A percentile compares a stretch with the other conserved stretches of the same genome.
Conservation (phyloP, 2,329 filamentous ascomycete species). For the Calonectria pseudoturangicola region DNA sequence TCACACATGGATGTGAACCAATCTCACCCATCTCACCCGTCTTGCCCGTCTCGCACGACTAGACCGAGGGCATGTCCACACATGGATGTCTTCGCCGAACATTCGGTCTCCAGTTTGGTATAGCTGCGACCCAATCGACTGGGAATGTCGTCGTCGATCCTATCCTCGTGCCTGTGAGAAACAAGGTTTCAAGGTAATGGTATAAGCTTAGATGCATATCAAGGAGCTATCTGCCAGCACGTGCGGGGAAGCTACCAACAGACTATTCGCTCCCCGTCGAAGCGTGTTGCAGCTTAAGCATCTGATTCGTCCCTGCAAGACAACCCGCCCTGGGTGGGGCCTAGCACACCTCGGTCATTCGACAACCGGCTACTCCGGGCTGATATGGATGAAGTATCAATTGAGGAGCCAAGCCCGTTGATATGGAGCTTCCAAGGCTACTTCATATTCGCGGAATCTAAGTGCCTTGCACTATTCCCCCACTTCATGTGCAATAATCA, state of each 20-base stretch:
- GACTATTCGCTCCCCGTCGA: conserved; percentile 36
- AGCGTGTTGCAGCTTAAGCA: conserved; percentile 47
- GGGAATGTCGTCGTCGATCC: conserved; percentile 46
- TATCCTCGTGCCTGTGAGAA: conserved; percentile 38
- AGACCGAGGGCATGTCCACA: conserved; percentile 33
- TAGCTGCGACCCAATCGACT: conserved; percentile 40
- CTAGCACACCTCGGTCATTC: conserved; percentile 32
- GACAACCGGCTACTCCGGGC: conserved; percentile 15
- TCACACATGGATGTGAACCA: conserved; percentile 39
- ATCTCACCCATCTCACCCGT: conserved; percentile 26
- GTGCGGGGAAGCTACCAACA: conserved; percentile 47
- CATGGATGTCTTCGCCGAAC: conserved; percentile 34
- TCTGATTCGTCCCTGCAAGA: conserved; percentile 50
- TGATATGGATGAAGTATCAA: conserved; percentile 25
- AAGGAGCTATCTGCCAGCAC: conserved; percentile 44
- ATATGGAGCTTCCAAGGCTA: conserved; percentile 1
- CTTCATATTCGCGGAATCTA: conserved; percentile 1
- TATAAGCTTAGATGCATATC: conserved; percentile 36
- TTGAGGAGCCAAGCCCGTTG: conserved; percentile 26
- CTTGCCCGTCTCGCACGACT: not conserved
- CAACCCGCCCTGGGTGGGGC: conserved; percentile 35
- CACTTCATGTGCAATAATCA: conserved; percentile 19
- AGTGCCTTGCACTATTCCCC: not conserved
- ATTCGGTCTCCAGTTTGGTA: conserved; percentile 48
- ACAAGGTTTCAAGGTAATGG: conserved; percentile 40